Evolutionary conservation across 2,329 filamentous ascomycete genomes (phyloP), one percentile per base, ranked within the genome.

Genomic region (Ambrosiella xylebori): DNA sequence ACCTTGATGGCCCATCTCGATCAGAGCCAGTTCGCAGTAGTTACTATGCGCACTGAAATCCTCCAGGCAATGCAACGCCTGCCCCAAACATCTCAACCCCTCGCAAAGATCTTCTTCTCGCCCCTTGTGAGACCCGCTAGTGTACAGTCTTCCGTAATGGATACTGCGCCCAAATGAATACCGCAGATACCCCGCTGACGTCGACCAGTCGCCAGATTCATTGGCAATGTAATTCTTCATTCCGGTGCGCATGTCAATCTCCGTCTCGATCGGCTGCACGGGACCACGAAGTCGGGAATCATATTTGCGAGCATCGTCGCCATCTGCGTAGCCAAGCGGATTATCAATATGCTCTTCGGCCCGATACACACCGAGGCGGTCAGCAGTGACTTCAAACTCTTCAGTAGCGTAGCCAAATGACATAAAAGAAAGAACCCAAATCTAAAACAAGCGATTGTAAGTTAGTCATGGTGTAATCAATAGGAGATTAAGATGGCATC

Each of bases 191-290:
- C 86, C 90, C 7, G 86, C 75, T 62, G 89, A 95, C 17, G 93
- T 98, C 1, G 90, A 88, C 86, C 90, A 96, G 45, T 80, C 78
- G 3, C 89, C 88, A 12, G 72, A 74, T 68, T 97, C 91, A 65
- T 96, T 97, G 61, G 91, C 83, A 64, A 98, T 97, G 69, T 98
- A 98, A 68, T 97, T 97, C 71, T 97, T 98, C 91, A 98, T 95
- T n/a, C 90, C 90, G 0, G 87, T 93, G 5, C 78, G 73, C 39
- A 73, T 72, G 65, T 93, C 87, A 59, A 93, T 79, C 61, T 86
- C 81, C 17, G 86, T 79, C 66, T 93, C 87, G 45, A 79, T 70
- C 3, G 78, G 77, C 61, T 80, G 73, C 7, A 97, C 82, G 0
- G 90, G 90, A 0, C 83, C 86, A 55, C 93, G 84, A 7, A 97